Conservation (phyloP, 202 grass and related monocot genomes). For the Schoenoplectus tabernaemontani region DNA sequence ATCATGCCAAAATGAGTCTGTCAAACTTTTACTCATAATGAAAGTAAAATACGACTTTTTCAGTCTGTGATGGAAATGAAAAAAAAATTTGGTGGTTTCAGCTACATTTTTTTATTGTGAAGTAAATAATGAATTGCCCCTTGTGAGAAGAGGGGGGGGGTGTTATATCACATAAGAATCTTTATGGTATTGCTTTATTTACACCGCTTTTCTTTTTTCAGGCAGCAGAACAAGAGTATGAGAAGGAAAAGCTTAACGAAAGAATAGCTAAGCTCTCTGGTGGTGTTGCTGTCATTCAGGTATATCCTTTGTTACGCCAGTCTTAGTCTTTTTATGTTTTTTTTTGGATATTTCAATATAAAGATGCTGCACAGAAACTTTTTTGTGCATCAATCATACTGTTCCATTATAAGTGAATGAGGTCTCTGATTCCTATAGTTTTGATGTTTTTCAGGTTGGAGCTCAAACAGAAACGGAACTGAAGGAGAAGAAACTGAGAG, state of each 20-base stretch:
- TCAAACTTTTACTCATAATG: no score
- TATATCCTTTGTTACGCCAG: constrained; percentile 10
- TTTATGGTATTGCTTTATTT: no score
- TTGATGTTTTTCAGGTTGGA: constrained; percentile 55
- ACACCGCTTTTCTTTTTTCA: constrained; percentile 27
- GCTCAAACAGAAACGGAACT: constrained; percentile 98
- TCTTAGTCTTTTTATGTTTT: no score
- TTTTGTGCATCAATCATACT: not conserved
- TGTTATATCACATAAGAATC: no score
- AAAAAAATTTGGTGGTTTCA: no score
- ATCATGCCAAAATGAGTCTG: not conserved
- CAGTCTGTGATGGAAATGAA: no score
- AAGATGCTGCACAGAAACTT: not conserved
- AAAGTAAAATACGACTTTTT: no score
- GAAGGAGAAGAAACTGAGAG: constrained; percentile 99
- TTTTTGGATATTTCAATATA: not conserved
- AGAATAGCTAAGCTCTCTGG: constrained; percentile 97
- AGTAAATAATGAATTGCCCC: no score
- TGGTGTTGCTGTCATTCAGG: constrained; percentile 99
- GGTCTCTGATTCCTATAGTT: not conserved
- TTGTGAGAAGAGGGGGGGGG: no score
- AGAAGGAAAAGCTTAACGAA: constrained; percentile 98
- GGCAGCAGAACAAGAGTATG: constrained; percentile 85
- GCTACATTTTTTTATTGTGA: no score
- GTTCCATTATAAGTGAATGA: not conserved